Conservation (phyloP, 2,329 filamentous ascomycete genomes). For the Elsinoe australis region DNA sequence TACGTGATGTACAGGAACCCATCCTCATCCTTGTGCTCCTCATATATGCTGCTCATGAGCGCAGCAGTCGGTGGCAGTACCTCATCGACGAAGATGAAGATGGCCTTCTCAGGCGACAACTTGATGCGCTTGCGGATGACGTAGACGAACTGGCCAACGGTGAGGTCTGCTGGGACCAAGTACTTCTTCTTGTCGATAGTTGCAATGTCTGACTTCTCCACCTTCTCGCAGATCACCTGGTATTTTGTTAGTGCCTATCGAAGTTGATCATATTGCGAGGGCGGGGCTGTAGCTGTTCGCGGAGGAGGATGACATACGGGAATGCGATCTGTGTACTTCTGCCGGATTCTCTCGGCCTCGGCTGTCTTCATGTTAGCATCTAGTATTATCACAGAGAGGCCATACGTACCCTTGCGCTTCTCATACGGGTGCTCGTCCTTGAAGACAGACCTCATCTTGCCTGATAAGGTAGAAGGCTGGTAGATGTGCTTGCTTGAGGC, state of each 20-base stretch:
- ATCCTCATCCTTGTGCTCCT: slow-evolving; percentile 87
- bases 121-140: slow-evolving; percentile 99
- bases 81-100: slow-evolving; percentile 99
- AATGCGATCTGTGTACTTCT: slow-evolving; percentile 98
- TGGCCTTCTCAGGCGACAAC: slow-evolving; percentile 96
- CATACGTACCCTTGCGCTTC: slow-evolving; percentile 73
- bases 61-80: slow-evolving; percentile 93
- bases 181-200: slow-evolving; percentile 99
- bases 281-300: slow-evolving; percentile 15
- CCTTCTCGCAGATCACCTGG: slow-evolving; percentile 98
- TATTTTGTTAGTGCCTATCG: slow-evolving; percentile 16
- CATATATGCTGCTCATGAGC: slow-evolving; percentile 98
- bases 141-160: slow-evolving; percentile 98
- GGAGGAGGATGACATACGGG: slow-evolving; percentile 59
- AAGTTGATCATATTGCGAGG: background rate
- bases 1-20: slow-evolving; percentile 98
- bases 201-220: slow-evolving; percentile 97
- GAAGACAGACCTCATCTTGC: slow-evolving; percentile 95
- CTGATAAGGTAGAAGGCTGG: slow-evolving; percentile 23
- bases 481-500: slow-evolving; percentile 13
- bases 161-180: slow-evolving; percentile 91
- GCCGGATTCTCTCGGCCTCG: slow-evolving; percentile 96
- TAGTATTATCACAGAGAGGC: slow-evolving; percentile 1
- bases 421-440: slow-evolving; percentile 99
- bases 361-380: slow-evolving; percentile 39